Conservation (phyloP, 345 rosid genomes). For the Camelina hispida region DNA sequence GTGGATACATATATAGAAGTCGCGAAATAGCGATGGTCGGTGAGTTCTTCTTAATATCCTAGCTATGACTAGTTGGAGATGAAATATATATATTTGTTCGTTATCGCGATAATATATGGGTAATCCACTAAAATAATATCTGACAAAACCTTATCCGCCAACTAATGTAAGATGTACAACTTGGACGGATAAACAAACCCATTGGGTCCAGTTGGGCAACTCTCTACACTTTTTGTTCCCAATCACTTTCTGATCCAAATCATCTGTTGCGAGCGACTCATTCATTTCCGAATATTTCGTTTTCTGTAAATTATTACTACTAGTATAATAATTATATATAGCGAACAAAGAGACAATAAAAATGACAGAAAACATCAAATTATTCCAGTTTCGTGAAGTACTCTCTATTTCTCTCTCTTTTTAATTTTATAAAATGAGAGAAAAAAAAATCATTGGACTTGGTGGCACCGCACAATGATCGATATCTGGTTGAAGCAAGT, state of each 20-base stretch:
- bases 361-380: background rate
- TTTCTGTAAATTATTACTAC: constrained; percentile 5
- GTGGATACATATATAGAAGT: too few species aligned
- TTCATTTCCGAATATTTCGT: constrained; percentile 9
- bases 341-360: background rate
- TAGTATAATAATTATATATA: background rate
- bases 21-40: too few species aligned
- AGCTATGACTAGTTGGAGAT: background rate
- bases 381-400: constrained; percentile 20
- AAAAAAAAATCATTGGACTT: background rate
- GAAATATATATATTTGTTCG: too few species aligned
- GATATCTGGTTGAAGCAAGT: constrained; percentile 29
- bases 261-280: constrained; percentile 16
- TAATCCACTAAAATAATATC: too few species aligned
- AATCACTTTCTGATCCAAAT: constrained; percentile 22
- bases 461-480: constrained; percentile 18
- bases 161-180: constrained; percentile 13
- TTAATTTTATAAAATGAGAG: background rate
- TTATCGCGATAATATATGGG: too few species aligned
- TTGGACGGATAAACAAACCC: background rate
- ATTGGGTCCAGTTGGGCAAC: constrained; percentile 9
- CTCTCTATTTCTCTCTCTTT: background rate
- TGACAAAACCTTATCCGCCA: constrained; percentile 25
- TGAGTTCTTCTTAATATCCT: too few species aligned
- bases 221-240: background rate